Evolutionary conservation across 495 filamentous ascomycete genomes (phyloP), one percentile per base, ranked within the genome.

Genomic region (Physcia stellaris): DNA sequence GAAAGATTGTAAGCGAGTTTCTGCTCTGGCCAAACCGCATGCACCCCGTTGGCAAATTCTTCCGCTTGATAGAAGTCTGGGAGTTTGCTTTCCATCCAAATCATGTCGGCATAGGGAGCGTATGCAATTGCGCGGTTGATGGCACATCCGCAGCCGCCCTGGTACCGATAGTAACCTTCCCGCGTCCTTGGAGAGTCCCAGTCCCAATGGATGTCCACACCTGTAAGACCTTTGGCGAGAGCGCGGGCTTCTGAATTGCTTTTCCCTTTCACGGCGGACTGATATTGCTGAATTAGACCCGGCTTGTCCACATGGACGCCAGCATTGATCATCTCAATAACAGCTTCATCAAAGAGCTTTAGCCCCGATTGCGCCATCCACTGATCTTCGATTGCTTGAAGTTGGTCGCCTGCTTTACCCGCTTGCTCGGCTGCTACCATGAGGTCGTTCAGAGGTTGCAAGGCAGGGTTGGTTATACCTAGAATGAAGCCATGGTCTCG

Each of bases 21-120:
- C 60, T 93, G 83, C 66, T 98, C 81, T 7, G 90, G 90, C 80
- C 80, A 95, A 15, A 86, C 82, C 34, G 83, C 80, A 58, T 96
- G 90, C 24, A 98, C 87, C 37, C 90, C 90, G 30, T 83, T 70
- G 17, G 90, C 92, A 48, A 98, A 98, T 52, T 95, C 82, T 67
- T 86, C 77, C 20, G 90, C 90, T 64, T 96, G 90, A 29, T 67
- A 60, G 61, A 75, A 96, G 57, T 96, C 90, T 31, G 90, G 90
- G 39, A 94, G 67, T 62, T 94, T 94, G 66, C 77, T 84, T 75
- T 98, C 90, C 90, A 98, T 98, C 90, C 90, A 98, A 59, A 98
- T 84, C 50, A 93, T 69, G 53, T 98, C 90, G 32, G 80, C 78
- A 63, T 93, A 95, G 6, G 90, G 92, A 2, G 86, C 92, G 54